These are phyloP conservation scores for Cymbopogon citratus DNA, from an alignment of 176 grass and related monocot species.

Conservation along the genomic window DNA sequence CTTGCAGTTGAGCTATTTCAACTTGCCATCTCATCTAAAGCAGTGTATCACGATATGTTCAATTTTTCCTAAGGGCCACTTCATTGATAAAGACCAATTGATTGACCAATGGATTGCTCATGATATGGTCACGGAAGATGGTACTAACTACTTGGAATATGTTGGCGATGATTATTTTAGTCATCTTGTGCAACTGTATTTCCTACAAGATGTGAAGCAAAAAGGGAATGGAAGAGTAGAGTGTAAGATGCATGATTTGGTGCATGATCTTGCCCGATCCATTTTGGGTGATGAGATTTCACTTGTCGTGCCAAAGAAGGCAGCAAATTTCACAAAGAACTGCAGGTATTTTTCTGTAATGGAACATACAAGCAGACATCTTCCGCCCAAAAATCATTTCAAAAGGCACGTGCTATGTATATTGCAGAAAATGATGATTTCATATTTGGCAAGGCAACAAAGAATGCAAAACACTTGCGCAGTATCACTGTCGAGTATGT, in stretches of 20 bases:
- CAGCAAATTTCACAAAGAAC: too few relatives aligned
- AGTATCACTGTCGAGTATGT: too few relatives aligned
- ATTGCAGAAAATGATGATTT: too few relatives aligned
- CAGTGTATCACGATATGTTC: conserved; percentile 25
- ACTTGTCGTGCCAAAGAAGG: too few relatives aligned
- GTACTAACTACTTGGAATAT: not conserved
- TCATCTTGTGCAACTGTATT: conserved; percentile 19
- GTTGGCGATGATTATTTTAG: not conserved
- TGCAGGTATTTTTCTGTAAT: too few relatives aligned
- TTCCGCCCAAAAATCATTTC: too few relatives aligned
- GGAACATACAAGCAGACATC: too few relatives aligned
- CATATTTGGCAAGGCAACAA: too few relatives aligned
- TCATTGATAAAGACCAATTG: not conserved
- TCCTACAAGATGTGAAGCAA: conserved; percentile 8
- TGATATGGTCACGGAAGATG: not conserved
- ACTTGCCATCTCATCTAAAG: not conserved
- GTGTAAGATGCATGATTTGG: conserved; percentile 1
- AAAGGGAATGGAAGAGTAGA: not conserved
- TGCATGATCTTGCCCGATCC: conserved; percentile 14
- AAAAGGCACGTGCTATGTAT: too few relatives aligned
- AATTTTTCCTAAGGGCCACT: not conserved
- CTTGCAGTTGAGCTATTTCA: conserved; percentile 19
- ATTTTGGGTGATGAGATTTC: not conserved
- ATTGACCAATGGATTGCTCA: conserved; percentile 38
- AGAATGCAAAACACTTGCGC: too few relatives aligned